Percentiles rank a stretch among this genome's conserved stretches.
Conservation (phyloP, 306 rosid species). For the Cucumis cinereus region DNA sequence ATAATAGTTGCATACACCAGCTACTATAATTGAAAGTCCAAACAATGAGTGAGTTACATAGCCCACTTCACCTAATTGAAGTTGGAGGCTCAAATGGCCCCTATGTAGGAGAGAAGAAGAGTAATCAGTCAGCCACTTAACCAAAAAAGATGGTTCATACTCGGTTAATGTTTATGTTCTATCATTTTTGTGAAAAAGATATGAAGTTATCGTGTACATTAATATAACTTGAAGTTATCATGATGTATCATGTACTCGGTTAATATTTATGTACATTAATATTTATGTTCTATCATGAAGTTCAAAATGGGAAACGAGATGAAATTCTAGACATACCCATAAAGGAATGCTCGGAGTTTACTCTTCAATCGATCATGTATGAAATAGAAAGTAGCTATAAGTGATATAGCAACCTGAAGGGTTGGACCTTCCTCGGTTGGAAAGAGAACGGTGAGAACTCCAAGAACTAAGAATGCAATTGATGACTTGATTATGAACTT, state of each 20-base stretch:
- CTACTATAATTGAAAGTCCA: too few relatives aligned
- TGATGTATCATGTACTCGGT: background rate
- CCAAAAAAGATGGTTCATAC: background rate
- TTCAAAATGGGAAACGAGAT: slow-evolving; percentile 2
- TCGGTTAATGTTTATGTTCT: background rate
- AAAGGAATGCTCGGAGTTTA: slow-evolving; percentile 58
- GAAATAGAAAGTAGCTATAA: slow-evolving; percentile 72
- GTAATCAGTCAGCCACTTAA: background rate
- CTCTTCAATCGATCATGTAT: slow-evolving; percentile 66
- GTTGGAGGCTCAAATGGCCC: too few relatives aligned
- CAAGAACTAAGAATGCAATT: slow-evolving; percentile 51
- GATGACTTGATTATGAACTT: slow-evolving; percentile 69
- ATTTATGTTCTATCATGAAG: background rate
- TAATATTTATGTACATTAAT: background rate
- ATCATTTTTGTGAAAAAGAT: too few relatives aligned
- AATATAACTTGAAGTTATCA: too few relatives aligned
- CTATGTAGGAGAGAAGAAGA: background rate
- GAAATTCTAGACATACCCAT: slow-evolving; percentile 49
- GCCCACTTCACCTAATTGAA: too few relatives aligned
- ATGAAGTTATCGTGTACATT: too few relatives aligned
- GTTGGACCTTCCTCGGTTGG: slow-evolving; percentile 99
- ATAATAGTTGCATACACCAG: too few relatives aligned
- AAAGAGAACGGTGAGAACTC: slow-evolving; percentile 57
- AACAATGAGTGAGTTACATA: too few relatives aligned
- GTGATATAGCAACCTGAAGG: slow-evolving; percentile 82